These are phyloP conservation scores for Fraxinus dipetala DNA, from an alignment of 305 asterid species.

Conservation along the genomic window DNA sequence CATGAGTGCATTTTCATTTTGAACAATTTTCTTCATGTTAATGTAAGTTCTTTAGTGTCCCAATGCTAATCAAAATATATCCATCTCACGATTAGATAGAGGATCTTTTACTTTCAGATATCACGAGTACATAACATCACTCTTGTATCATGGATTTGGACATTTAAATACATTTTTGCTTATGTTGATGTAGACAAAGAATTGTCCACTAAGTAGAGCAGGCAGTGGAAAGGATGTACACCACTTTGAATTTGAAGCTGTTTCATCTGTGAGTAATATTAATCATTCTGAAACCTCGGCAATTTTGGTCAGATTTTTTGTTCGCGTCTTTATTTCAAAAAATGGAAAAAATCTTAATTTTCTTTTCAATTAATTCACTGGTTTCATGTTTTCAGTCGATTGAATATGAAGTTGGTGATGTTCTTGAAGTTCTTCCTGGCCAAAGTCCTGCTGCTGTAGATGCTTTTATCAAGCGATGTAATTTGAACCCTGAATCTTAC, in stretches of 20 bases:
- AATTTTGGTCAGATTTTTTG: background rate
- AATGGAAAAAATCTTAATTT: background rate
- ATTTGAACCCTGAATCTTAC: slow-evolving; percentile 75
- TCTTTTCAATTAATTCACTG: slow-evolving; percentile 1
- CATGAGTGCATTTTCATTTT: background rate
- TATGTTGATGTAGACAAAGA: slow-evolving; percentile 48
- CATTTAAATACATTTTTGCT: background rate
- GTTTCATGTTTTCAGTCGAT: slow-evolving; percentile 47
- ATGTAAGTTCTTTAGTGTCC: background rate
- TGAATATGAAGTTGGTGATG: slow-evolving; percentile 84
- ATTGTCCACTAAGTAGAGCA: slow-evolving; percentile 45
- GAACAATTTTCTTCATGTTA: background rate
- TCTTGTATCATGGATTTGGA: background rate
- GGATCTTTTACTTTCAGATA: background rate
- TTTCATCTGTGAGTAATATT: slow-evolving; percentile 71
- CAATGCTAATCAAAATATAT: background rate
- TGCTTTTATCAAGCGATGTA: slow-evolving; percentile 73
- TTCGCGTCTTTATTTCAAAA: slow-evolving; percentile 13
- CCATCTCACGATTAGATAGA: background rate
- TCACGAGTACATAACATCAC: background rate
- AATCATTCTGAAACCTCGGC: slow-evolving; percentile 21
- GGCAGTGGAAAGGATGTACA: slow-evolving; percentile 74
- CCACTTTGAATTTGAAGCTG: slow-evolving; percentile 85
- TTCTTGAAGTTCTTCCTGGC: slow-evolving; percentile 80
- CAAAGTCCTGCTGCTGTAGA: slow-evolving; percentile 74